These are phyloP conservation scores for Termitomyces sp. DNA, from an alignment of 768 basidiomycete species.

Conservation along the genomic window DNA sequence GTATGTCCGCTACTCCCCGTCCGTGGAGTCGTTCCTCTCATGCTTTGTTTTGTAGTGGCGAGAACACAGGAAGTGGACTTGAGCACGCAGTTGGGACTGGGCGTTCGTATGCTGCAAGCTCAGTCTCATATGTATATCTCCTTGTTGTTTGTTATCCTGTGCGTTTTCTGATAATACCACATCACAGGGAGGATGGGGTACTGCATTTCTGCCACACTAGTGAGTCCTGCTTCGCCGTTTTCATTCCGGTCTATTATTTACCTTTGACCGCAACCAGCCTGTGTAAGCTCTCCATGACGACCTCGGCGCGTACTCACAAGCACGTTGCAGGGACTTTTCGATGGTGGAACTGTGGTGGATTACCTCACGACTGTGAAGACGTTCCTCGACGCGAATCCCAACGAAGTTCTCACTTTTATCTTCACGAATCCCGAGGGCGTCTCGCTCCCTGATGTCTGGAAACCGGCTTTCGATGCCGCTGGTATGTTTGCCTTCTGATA, in stretches of 20 bases:
- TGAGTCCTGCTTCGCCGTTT: constrained; percentile 12
- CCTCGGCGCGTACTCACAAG: background rate
- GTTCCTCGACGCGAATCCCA: constrained; percentile 55
- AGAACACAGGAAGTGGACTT: constrained; percentile 30
- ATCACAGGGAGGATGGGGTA: constrained; percentile 22
- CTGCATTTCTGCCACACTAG: constrained; percentile 68
- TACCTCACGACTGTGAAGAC: constrained; percentile 50
- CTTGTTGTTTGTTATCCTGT: background rate
- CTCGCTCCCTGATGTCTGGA: constrained; percentile 42
- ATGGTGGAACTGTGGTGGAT: constrained; percentile 42
- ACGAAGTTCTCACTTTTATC: constrained; percentile 58
- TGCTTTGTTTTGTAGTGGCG: constrained; percentile 25
- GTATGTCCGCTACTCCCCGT: constrained; percentile 21
- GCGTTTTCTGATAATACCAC: background rate
- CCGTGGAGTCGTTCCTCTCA: background rate
- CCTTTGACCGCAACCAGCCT: constrained; percentile 20
- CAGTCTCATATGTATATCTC: constrained; percentile 19
- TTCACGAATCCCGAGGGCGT: constrained; percentile 61
- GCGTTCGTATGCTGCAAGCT: constrained; percentile 17
- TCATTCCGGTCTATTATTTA: background rate
- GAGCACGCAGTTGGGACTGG: constrained; percentile 21
- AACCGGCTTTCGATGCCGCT: constrained; percentile 43
- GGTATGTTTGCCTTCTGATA: constrained; percentile 26
- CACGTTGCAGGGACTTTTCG: constrained; percentile 34
- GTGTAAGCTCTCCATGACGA: constrained; percentile 19